Evolutionary conservation across 2,329 filamentous ascomycete species (phyloP), one percentile per base, ranked within the genome.

Genomic region (Trichophyton simii): DNA sequence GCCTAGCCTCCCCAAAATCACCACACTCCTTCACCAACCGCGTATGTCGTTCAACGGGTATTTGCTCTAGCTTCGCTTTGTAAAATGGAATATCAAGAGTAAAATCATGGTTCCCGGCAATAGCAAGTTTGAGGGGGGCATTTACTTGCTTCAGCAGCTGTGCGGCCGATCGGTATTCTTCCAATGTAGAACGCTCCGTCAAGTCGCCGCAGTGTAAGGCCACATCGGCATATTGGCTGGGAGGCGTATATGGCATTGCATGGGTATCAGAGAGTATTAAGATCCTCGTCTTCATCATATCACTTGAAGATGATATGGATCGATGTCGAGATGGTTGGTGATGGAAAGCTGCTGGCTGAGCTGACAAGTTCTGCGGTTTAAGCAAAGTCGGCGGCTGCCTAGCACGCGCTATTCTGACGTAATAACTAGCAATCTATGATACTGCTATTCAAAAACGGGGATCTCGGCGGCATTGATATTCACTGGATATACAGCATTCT

Each of bases 71-170:
- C 48, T 73, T 74, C 11, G 66, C 64, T 48, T 71, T 62, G 57
- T 79, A 82, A 0, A 66, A 66, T 0, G 66, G 65, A 1, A 65
- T 66, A 61, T 81, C 75, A 46, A 76, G 63, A 3, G 72, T 77
- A 55, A 76, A 74, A 65, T 84, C 80, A 65, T 83, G 81, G 62
- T 83, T 83, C 1, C 82, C 80, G 1, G 80, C 75, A 62, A 84
- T 82, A 50, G 78, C 75, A 2, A 83, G 72, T 64, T 82, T 83
- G 5, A 83, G 70, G 0, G 78, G 77, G 1, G 80, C 79, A 4
- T 74, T 65, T n/a, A 81, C 67, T 1, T 62, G 59, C 3, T 73
- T 67, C 3, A 84, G 70, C 42, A 78, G 68, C n/a, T 70, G 62
- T 8, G 83, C 71, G 0, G 79, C 73, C 0, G 66, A 66, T 9